Evolutionary conservation across 768 basidiomycete genomes (phyloP).

Genomic region (Naganishia vishniacii): DNA sequence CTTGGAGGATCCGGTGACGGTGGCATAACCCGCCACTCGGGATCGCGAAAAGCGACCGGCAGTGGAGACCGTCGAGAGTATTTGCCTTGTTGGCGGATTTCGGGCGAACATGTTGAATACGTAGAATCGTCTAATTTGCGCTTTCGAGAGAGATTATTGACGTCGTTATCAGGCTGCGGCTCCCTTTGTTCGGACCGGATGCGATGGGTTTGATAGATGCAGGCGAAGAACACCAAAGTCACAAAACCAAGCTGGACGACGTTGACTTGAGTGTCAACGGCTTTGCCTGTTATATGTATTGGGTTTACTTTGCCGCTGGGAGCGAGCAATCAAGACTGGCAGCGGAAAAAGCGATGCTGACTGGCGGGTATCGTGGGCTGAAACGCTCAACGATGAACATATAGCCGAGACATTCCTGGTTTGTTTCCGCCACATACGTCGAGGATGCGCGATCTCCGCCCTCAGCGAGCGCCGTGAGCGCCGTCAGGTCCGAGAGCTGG

Average conservation of each 20-base stretch:
- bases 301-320: too few relatives aligned
- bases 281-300: too few relatives aligned
- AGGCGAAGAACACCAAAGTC: too few relatives aligned
- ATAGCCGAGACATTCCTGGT: not conserved
- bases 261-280: too few relatives aligned
- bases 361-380: too few relatives aligned
- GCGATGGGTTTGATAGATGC: not conserved
- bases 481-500: not conserved
- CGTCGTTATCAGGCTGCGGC: too few relatives aligned
- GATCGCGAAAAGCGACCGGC: not conserved
- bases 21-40: slow-evolving; percentile 13
- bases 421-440: slow-evolving; percentile 14
- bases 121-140: not conserved
- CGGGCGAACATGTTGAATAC: slow-evolving; percentile 5
- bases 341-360: too few relatives aligned
- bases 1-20: slow-evolving; percentile 15
- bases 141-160: too few relatives aligned
- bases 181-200: not conserved
- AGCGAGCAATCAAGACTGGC: too few relatives aligned
- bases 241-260: too few relatives aligned
- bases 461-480: not conserved
- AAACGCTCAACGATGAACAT: not conserved
- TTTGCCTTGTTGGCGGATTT: not conserved
- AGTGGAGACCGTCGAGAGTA: not conserved
- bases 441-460: slow-evolving; percentile 1